Conservation (phyloP, 148 eudicot genomes). For the Gaultheria prostrata region DNA sequence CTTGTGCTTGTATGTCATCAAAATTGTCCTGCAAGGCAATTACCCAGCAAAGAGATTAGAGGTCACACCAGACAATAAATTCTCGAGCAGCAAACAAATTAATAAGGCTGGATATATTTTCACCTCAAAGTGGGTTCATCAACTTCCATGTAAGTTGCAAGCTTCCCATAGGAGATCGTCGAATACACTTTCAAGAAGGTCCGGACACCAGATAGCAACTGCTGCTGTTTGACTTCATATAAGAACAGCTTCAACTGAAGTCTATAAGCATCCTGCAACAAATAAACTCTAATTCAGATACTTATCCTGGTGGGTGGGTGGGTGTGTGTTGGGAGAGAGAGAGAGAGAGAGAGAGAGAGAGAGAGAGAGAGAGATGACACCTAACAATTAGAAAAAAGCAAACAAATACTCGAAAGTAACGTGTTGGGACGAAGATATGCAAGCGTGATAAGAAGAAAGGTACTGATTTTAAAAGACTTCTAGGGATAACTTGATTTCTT, state of each 20-base stretch:
- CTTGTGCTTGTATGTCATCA: slow-evolving; percentile 98
- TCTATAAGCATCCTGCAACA: slow-evolving; percentile 88
- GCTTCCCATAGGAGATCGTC: slow-evolving; percentile 77
- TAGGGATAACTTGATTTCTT: neutral
- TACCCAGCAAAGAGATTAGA: slow-evolving; percentile 3
- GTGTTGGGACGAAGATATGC: neutral
- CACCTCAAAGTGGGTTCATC: slow-evolving; percentile 89
- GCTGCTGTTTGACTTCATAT: slow-evolving; percentile 97
- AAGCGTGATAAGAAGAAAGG: neutral
- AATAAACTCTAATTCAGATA: neutral
- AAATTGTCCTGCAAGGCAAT: slow-evolving; percentile 60
- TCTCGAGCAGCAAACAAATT: neutral
- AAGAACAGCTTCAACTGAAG: slow-evolving; percentile 94
- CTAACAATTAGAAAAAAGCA: neutral
- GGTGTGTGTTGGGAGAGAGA: neutral
- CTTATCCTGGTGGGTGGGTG: neutral
- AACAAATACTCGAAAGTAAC: no score
- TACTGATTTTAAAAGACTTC: neutral
- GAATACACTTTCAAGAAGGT: slow-evolving; percentile 91
- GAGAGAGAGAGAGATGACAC: neutral
- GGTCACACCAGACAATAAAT: neutral
- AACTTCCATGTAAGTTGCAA: slow-evolving; percentile 85
- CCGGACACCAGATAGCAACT: slow-evolving; percentile 71
- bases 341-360: neutral
- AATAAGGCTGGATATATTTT: slow-evolving; percentile 7